A percentile compares a stretch with the other conserved stretches of the same genome.
These are phyloP conservation scores for Vaccinium vitisidaea DNA, from an alignment of 148 eudicot genomes.

Conservation along the genomic window DNA sequence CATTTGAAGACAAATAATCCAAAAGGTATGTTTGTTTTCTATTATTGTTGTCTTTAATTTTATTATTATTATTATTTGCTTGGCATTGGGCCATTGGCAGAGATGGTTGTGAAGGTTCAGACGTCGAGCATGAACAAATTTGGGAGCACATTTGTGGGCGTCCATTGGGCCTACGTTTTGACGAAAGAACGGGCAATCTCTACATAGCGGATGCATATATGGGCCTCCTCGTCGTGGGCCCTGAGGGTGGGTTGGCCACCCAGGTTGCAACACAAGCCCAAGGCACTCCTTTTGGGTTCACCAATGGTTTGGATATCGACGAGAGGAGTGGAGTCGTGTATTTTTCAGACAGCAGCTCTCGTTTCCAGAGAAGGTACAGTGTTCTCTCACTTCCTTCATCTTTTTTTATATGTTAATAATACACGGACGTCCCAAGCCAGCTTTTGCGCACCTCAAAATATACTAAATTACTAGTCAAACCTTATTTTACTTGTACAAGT, in stretches of 20 bases:
- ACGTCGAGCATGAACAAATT: constrained; percentile 31
- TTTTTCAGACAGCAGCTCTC: constrained; percentile 72
- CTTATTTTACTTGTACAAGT: no score
- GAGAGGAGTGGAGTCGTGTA: constrained; percentile 51
- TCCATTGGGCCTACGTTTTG: constrained; percentile 73
- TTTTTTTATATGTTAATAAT: neutral
- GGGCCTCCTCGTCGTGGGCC: constrained; percentile 85
- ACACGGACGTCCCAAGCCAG: no score
- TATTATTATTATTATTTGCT: no score
- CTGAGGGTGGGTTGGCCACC: constrained; percentile 64
- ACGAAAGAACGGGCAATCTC: constrained; percentile 54
- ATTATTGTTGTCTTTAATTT: no score
- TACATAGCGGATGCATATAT: constrained; percentile 78
- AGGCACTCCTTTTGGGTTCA: constrained; percentile 47
- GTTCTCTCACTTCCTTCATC: neutral
- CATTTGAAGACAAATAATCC: no score
- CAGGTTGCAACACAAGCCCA: constrained; percentile 42
- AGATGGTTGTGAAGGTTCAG: constrained; percentile 33
- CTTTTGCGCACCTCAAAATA: no score
- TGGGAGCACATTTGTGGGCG: constrained; percentile 71
- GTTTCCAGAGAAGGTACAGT: constrained; percentile 53
- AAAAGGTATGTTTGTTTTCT: no score
- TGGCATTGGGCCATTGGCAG: constrained; percentile 20
- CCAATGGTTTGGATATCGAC: constrained; percentile 74
- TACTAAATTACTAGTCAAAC: no score